Base-by-base conservation (phyloP, 2,329 filamentous ascomycete genomes). In the Bipolaris victoriae region DNA sequence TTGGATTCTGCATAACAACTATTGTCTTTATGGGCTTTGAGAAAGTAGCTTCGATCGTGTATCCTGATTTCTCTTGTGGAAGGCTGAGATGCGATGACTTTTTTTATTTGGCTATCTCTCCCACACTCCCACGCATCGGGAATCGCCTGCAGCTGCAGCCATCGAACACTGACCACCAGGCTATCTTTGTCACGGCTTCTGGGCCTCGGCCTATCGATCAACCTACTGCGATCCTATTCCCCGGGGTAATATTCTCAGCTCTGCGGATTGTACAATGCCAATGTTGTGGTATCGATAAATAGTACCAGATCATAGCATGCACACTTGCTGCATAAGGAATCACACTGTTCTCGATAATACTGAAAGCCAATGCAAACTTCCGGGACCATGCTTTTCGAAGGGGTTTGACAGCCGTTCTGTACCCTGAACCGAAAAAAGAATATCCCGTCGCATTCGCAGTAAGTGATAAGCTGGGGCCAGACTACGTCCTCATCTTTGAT, bases 101-200 rank as follows among this genome's bases (percentile, higher is more conserved):
- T 9, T 18, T 44, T 24, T 24, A 36, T n/a, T 24, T 29, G 31
- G 37, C 24, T 49, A 39, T 54, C 33, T n/a, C 15, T 26, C 24
- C 18, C 13, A 29, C 22, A 33, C 24, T 33, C 24, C 26, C 40
- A 40, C 40, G 22, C 35, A 18, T 40, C 20, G 52, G 26, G 51
- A n/a, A 46, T 58, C 55, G 55, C 54, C 43, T 58, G 49, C 40
- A 58, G 55, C 55, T 58, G 49, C 40, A 58, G 55, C 55, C 51
- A 51, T 50, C 41, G 33, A 50, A 58, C 55, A 58, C 55, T 58
- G 55, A 55, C 51, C 55, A 43, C 55, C 35, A 9, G 51, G 55
- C 45, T 58, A 33, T 58, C 51, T 55, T 55, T 55, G 55, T 50
- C 55, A 36, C 39, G 35, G 26, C 55, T 50, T 49, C 44, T 35